A percentile compares a stretch with the other conserved stretches of the same genome.
Evolutionary conservation across 2,329 filamentous ascomycete species (phyloP).

Genomic region (Exophiala oligosperma): DNA sequence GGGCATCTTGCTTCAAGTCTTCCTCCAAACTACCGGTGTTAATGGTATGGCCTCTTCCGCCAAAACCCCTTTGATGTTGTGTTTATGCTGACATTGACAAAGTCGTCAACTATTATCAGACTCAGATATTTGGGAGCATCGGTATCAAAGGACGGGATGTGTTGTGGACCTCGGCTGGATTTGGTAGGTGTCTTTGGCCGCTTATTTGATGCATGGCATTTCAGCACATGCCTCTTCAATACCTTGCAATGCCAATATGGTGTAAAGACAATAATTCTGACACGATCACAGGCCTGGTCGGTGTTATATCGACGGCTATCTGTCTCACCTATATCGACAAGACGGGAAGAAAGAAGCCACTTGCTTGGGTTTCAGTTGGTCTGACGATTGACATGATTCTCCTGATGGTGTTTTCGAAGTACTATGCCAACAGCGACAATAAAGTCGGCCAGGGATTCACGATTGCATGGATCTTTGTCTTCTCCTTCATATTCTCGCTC

Average conservation of each 20-base stretch:
- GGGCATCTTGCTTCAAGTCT: neutral
- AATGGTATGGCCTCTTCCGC: neutral
- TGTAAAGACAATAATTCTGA: no score
- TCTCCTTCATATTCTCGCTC: neutral
- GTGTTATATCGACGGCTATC: slow-evolving; percentile 1
- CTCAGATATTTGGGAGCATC: neutral
- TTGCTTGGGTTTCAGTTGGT: neutral
- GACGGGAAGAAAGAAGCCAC: slow-evolving; percentile 1
- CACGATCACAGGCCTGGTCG: neutral
- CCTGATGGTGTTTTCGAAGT: neutral
- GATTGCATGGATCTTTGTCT: neutral
- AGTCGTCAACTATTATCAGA: slow-evolving; percentile 1
- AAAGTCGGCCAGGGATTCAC: slow-evolving; percentile 1
- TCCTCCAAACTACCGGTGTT: slow-evolving; percentile 1
- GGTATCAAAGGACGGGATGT: neutral
- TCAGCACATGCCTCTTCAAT: no score
- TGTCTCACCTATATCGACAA: slow-evolving; percentile 2
- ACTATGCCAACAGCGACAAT: neutral
- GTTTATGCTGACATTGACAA: no score
- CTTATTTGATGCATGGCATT: no score
- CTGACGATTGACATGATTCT: slow-evolving; percentile 2
- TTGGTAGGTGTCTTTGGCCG: neutral
- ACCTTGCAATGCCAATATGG: no score
- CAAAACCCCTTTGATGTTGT: no score
- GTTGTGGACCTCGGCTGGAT: neutral